These are phyloP conservation scores for Acer yangbiense DNA, from an alignment of 345 rosid genomes.

Conservation along the genomic window DNA sequence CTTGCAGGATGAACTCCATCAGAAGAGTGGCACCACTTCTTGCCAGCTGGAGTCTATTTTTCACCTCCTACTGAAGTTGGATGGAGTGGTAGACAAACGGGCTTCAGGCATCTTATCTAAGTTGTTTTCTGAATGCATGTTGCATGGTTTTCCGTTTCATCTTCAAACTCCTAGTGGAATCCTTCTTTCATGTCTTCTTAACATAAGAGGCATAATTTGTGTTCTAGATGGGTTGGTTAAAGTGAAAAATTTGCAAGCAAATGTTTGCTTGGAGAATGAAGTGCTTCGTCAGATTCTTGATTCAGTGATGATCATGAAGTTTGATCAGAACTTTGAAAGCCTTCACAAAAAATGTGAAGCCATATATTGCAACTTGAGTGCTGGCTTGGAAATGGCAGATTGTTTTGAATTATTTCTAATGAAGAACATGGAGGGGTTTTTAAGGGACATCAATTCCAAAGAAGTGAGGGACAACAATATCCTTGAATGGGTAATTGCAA, in stretches of 20 bases:
- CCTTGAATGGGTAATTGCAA: conserved; percentile 71
- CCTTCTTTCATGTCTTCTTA: conserved; percentile 73
- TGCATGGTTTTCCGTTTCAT: conserved; percentile 87
- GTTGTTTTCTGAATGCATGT: conserved; percentile 75
- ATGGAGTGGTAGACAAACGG: conserved; percentile 57
- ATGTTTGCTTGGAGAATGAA: conserved; percentile 45
- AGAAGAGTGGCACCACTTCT: conserved; percentile 56
- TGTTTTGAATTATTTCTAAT: conserved; percentile 65
- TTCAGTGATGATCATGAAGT: conserved; percentile 68
- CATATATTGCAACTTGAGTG: conserved; percentile 51
- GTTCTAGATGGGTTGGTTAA: conserved; percentile 61
- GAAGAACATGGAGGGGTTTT: conserved; percentile 78
- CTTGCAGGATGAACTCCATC: conserved; percentile 61
- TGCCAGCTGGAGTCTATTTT: conserved; percentile 57
- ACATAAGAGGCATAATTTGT: conserved; percentile 63
- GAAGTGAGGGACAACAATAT: conserved; percentile 49
- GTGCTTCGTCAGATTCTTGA: conserved; percentile 56
- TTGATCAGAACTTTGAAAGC: conserved; percentile 68
- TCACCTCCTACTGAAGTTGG: conserved; percentile 55
- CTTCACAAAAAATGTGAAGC: conserved; percentile 73
- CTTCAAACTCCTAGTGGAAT: conserved; percentile 59
- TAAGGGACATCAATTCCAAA: conserved; percentile 56
- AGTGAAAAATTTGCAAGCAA: conserved; percentile 43
- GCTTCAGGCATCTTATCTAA: conserved; percentile 58
- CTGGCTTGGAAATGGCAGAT: conserved; percentile 53